Evolutionary conservation across 2,329 filamentous ascomycete genomes (phyloP).

Genomic region (Colletotrichum spaethianum): DNA sequence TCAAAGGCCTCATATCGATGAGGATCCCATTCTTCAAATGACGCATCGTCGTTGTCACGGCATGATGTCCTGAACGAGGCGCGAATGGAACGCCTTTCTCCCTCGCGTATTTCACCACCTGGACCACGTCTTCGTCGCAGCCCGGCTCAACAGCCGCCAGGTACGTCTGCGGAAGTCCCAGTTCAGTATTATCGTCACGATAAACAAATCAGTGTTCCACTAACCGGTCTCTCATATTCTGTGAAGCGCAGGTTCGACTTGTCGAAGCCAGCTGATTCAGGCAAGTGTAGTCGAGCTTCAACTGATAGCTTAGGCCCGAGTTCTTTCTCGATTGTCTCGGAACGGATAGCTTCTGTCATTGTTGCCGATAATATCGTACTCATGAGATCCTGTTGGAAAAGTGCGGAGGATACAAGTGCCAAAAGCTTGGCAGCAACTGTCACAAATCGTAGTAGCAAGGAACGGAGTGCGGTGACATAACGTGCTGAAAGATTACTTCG

Average conservation of each 20-base stretch:
- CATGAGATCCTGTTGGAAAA: background rate
- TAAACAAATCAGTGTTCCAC: background rate
- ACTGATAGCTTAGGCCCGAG: conserved; percentile 11
- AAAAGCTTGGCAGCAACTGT: background rate
- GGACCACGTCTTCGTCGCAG: conserved; percentile 22
- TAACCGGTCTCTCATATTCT: conserved; percentile 33
- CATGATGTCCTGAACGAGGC: conserved; percentile 41
- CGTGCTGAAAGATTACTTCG: background rate
- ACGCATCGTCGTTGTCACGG: conserved; percentile 40
- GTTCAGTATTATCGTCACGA: background rate
- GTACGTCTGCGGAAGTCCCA: conserved; percentile 1
- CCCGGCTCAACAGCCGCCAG: conserved; percentile 21
- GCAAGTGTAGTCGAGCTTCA: conserved; percentile 5
- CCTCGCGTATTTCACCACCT: conserved; percentile 34
- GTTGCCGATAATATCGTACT: background rate
- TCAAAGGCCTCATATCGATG: conserved; percentile 45
- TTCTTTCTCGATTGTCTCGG: conserved; percentile 4
- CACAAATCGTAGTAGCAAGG: background rate
- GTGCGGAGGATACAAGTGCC: background rate
- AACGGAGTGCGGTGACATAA: conserved; percentile 5
- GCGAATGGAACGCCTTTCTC: conserved; percentile 29
- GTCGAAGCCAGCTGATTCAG: conserved; percentile 2
- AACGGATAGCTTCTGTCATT: conserved; percentile 3
- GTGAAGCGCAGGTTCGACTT: conserved; percentile 31
- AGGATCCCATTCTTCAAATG: conserved; percentile 42